These are phyloP conservation scores for Botryosphaeria agaves DNA, from an alignment of 2,329 filamentous ascomycete genomes.

Conservation along the genomic window DNA sequence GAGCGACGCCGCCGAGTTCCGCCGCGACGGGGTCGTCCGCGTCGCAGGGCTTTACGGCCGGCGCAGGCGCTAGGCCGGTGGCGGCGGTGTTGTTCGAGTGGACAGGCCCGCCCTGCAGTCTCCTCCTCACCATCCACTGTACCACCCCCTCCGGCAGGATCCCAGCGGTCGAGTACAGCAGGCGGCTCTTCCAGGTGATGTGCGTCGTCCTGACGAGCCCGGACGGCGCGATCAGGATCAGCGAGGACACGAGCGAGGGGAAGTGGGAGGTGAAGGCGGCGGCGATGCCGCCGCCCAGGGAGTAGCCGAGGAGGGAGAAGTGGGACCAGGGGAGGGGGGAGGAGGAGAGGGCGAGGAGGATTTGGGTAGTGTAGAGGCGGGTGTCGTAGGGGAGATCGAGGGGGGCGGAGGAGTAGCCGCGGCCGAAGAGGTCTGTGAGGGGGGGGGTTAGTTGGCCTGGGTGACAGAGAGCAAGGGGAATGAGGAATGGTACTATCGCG, in stretches of 20 bases:
- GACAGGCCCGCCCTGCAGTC: constrained; percentile 27
- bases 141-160: constrained; percentile 42
- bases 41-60: constrained; percentile 13
- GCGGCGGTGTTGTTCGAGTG: no score
- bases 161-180: constrained; percentile 44
- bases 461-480: neutral
- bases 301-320: constrained; percentile 65
- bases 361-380: constrained; percentile 56
- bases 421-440: constrained; percentile 54
- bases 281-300: constrained; percentile 58
- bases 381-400: constrained; percentile 52
- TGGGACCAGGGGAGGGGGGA: constrained; percentile 52
- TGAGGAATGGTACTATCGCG: no score
- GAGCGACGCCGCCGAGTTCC: constrained; percentile 16
- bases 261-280: constrained; percentile 55
- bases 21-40: constrained; percentile 23
- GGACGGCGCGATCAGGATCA: constrained; percentile 63
- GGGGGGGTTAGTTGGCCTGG: no score
- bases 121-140: constrained; percentile 30
- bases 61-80: constrained; percentile 17
- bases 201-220: constrained; percentile 54
- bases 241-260: constrained; percentile 45
- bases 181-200: constrained; percentile 39
- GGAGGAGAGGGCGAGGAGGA: constrained; percentile 52
- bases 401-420: constrained; percentile 61